These are phyloP conservation scores for Ustanciosporium gigantosporum DNA, from an alignment of 1,284 basidiomycete species.

Conservation along the genomic window DNA sequence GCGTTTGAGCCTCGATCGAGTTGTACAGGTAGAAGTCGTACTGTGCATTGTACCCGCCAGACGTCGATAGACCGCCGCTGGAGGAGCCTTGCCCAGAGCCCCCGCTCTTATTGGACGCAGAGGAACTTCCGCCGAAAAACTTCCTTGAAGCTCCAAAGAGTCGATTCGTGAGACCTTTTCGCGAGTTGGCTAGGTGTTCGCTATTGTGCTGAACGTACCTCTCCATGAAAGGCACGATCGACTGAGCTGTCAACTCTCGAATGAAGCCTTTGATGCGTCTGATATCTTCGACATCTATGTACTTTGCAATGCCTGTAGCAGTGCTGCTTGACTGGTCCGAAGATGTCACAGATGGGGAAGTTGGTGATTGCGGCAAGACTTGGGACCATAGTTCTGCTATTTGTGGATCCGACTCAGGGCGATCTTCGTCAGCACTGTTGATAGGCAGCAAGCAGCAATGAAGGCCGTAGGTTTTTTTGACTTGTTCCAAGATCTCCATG, in stretches of 20 bases:
- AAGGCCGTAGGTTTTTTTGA: slow-evolving; percentile 56
- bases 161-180: slow-evolving; percentile 83
- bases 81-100: slow-evolving; percentile 53
- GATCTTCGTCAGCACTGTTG: slow-evolving; percentile 45
- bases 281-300: slow-evolving; percentile 75
- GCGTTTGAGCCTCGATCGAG: slow-evolving; percentile 64
- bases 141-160: slow-evolving; percentile 66
- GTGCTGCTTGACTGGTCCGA: neutral
- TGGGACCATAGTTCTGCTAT: slow-evolving; percentile 20
- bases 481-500: slow-evolving; percentile 45
- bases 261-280: slow-evolving; percentile 78
- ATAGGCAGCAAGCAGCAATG: slow-evolving; percentile 55
- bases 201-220: slow-evolving; percentile 90
- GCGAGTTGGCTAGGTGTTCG: slow-evolving; percentile 81
- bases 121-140: slow-evolving; percentile 61
- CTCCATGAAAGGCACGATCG: slow-evolving; percentile 94
- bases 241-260: slow-evolving; percentile 87
- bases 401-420: slow-evolving; percentile 9
- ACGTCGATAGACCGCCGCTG: slow-evolving; percentile 54
- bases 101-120: slow-evolving; percentile 1
- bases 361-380: slow-evolving; percentile 1
- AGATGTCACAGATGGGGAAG: slow-evolving; percentile 2
- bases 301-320: neutral
- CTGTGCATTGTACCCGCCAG: slow-evolving; percentile 28
- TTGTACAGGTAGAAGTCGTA: slow-evolving; percentile 61